Percentiles rank a stretch among this genome's conserved stretches.
Evolutionary conservation across 2,329 filamentous ascomycete species (phyloP).

Genomic region (Nemania serpens): DNA sequence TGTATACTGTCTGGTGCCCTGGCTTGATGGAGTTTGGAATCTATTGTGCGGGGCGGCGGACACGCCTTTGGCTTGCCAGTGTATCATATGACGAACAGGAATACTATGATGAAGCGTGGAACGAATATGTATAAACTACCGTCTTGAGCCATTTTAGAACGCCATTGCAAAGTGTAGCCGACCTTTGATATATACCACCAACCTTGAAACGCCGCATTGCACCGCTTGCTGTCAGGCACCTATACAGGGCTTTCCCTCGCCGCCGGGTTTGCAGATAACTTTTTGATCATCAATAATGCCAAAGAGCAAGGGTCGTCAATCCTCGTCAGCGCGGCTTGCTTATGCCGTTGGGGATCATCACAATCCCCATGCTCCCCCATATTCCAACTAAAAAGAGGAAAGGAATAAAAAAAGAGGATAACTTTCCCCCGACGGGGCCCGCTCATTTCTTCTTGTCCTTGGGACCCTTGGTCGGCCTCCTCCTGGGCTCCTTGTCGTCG

Average conservation of each 20-base stretch:
- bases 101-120: constrained; percentile 21
- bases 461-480: constrained; percentile 25
- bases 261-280: constrained; percentile 12
- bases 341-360: not conserved
- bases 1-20: constrained; percentile 10
- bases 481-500: constrained; percentile 3
- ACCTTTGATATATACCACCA: constrained; percentile 7
- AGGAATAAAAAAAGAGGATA: too few relatives aligned
- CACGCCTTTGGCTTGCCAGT: constrained; percentile 20
- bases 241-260: not conserved
- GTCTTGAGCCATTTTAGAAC: constrained; percentile 20
- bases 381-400: not conserved
- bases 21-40: constrained; percentile 31
- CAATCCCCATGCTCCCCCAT: not conserved
- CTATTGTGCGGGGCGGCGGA: constrained; percentile 12
- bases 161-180: constrained; percentile 11
- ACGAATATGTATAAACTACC: constrained; percentile 27
- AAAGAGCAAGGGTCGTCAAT: not conserved
- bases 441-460: constrained; percentile 39
- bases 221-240: constrained; percentile 7
- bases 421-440: not conserved
- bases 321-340: not conserved
- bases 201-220: constrained; percentile 16
- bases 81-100: constrained; percentile 34
- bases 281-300: constrained; percentile 21